phyloP scores from a whole-genome alignment of 257 asterid species.

The Forsythia suspensa region DNA sequence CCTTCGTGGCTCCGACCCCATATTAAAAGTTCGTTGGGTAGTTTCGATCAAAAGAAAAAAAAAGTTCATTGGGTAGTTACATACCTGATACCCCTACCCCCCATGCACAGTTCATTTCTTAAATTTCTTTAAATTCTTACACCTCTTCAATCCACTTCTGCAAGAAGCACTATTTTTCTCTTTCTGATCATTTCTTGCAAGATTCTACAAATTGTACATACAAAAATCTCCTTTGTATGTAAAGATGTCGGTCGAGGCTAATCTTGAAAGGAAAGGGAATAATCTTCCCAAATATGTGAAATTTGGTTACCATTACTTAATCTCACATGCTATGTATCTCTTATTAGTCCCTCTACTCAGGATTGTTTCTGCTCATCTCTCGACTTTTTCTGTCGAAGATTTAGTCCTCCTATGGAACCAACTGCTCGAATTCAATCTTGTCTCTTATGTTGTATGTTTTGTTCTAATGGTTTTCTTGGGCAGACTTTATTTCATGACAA shows the following conservation, averaged over 20 bases:
- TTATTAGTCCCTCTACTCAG: constrained; percentile 8
- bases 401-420: constrained; percentile 17
- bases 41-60: too few relatives aligned
- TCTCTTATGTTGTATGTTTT: constrained; percentile 12
- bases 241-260: too few relatives aligned
- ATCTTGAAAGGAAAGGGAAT: too few relatives aligned
- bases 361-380: background rate
- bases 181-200: background rate
- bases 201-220: background rate
- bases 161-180: background rate
- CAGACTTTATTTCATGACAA: constrained; percentile 20
- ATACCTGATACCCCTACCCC: too few relatives aligned
- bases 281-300: constrained; percentile 41
- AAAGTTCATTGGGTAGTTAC: background rate
- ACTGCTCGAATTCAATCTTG: constrained; percentile 21
- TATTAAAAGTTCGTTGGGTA: too few relatives aligned
- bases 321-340: constrained; percentile 26
- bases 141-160: background rate
- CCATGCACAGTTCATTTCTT: background rate
- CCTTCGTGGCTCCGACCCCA: too few relatives aligned
- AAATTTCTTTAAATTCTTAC: background rate
- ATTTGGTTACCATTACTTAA: constrained; percentile 31
- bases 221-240: too few relatives aligned
- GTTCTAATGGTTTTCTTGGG: constrained; percentile 12
- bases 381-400: constrained; percentile 4